Conservation (phyloP, 139 green algal genomes). For the Eudorina sp. region DNA sequence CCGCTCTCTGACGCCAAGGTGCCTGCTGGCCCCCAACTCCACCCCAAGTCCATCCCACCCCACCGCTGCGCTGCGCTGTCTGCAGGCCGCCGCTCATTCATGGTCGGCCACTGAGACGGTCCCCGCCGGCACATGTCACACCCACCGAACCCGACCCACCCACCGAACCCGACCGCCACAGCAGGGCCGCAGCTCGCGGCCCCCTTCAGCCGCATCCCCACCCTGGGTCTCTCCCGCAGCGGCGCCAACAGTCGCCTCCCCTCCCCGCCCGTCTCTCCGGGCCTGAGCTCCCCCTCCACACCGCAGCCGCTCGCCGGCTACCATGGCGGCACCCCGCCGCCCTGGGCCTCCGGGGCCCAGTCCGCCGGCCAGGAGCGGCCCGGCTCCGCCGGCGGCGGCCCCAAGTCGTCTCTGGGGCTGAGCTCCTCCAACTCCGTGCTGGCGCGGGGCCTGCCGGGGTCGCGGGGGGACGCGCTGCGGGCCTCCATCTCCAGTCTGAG, state of each 20-base stretch:
- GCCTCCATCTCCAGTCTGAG: not conserved
- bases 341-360: not conserved
- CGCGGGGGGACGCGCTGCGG: not conserved
- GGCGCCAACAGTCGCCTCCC: not conserved
- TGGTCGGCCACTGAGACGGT: not conserved
- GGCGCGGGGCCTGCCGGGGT: not conserved
- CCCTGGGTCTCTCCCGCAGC: not conserved
- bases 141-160: not conserved
- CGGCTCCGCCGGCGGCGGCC: no score
- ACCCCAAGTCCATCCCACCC: no score
- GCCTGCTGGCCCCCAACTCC: no score
- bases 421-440: not conserved
- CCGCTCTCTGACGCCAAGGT: no score
- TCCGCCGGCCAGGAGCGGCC: no score
- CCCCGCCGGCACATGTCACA: not conserved
- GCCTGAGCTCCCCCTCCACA: not conserved
- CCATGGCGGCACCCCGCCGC: not conserved
- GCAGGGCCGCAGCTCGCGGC: not conserved
- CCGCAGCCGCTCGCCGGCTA: no score
- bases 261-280: conserved; percentile 15
- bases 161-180: not conserved
- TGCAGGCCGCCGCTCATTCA: no score
- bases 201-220: conserved; percentile 15
- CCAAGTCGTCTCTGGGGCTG: not conserved
- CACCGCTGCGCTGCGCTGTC: no score